phyloP scores from a whole-genome alignment of 2,329 filamentous ascomycete genomes.

The Cytospora schulzeri region DNA sequence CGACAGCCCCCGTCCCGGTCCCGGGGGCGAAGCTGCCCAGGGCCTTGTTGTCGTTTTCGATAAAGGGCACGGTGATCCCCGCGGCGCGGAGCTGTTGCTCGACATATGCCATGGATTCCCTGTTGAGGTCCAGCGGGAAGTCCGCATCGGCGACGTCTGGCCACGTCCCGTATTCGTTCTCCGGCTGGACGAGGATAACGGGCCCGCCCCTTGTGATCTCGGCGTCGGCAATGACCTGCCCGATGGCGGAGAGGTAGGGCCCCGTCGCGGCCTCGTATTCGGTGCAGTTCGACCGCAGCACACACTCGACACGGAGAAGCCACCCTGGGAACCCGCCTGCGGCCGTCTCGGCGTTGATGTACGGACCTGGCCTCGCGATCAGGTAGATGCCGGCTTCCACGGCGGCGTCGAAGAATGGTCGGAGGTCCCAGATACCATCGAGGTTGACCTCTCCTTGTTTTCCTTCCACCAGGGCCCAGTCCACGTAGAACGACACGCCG shows the following conservation, averaged over 20 bases:
- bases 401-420: conserved; percentile 72
- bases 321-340: conserved; percentile 75
- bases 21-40: too few species aligned
- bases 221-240: conserved; percentile 61
- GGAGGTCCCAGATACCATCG: conserved; percentile 67
- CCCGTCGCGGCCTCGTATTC: conserved; percentile 63
- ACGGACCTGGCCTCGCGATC: conserved; percentile 48
- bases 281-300: conserved; percentile 57
- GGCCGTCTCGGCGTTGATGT: conserved; percentile 55
- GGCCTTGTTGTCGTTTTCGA: too few species aligned
- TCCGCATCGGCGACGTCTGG: too few species aligned
- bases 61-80: too few species aligned
- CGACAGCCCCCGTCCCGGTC: too few species aligned
- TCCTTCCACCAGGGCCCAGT: conserved; percentile 72
- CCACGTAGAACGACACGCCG: conserved; percentile 69
- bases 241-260: conserved; percentile 60
- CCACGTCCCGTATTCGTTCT: too few species aligned
- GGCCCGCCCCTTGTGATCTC: conserved; percentile 76
- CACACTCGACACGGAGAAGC: conserved; percentile 63
- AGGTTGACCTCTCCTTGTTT: conserved; percentile 65
- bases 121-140: too few species aligned
- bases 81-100: too few species aligned
- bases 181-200: too few species aligned
- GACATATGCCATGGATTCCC: too few species aligned
- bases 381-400: conserved; percentile 68